Conservation (phyloP, 768 basidiomycete genomes). For the Pleurotus cornucopiae region DNA sequence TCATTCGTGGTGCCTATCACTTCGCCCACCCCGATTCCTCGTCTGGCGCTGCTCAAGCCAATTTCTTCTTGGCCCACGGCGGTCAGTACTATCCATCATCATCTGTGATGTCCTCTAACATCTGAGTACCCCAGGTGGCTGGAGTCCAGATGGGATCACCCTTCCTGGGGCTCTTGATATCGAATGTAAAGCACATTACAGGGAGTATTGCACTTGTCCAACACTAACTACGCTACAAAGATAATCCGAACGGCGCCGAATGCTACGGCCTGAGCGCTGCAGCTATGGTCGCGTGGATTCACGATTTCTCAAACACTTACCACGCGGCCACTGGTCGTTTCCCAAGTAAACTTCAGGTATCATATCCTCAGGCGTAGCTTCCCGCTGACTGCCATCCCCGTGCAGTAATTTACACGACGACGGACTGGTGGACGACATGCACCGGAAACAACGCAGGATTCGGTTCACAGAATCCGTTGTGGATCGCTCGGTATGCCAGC, state of each 20-base stretch:
- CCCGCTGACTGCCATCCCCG: not conserved
- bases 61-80: constrained; percentile 53
- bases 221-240: constrained; percentile 22
- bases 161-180: constrained; percentile 64
- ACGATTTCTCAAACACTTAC: constrained; percentile 59
- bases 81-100: constrained; percentile 26
- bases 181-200: constrained; percentile 35
- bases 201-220: not conserved
- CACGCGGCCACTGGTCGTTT: constrained; percentile 42
- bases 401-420: constrained; percentile 58
- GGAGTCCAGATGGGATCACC: constrained; percentile 52
- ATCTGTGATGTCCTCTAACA: constrained; percentile 11
- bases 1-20: constrained; percentile 60
- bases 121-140: constrained; percentile 32
- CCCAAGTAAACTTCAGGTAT: constrained; percentile 7
- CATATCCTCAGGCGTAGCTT: not conserved
- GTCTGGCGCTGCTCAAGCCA: constrained; percentile 55
- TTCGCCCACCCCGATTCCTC: constrained; percentile 53
- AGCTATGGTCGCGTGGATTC: constrained; percentile 60
- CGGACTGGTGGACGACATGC: constrained; percentile 65
- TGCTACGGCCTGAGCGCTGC: constrained; percentile 52
- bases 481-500: constrained; percentile 54
- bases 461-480: constrained; percentile 47
- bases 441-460: constrained; percentile 56
- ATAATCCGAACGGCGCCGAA: constrained; percentile 43